These are phyloP conservation scores for Monilinia vaccinii-corymbosi DNA, from an alignment of 2,329 filamentous ascomycete species.

Conservation along the genomic window DNA sequence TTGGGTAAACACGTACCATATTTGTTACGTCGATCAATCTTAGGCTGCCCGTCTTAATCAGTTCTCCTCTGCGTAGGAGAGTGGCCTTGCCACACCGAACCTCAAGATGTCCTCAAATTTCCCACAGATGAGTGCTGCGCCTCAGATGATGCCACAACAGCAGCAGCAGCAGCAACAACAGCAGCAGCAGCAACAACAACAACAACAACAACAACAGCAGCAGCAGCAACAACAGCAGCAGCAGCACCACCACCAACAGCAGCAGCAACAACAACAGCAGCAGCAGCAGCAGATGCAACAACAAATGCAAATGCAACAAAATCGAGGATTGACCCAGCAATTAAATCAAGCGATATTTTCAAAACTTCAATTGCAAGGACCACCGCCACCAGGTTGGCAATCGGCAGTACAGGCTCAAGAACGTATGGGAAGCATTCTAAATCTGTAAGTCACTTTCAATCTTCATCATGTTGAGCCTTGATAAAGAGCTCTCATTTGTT, in stretches of 20 bases:
- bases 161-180: slow-evolving; percentile 20
- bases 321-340: slow-evolving; percentile 10
- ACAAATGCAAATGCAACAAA: slow-evolving; percentile 4
- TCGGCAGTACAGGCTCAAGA: slow-evolving; percentile 21
- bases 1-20: slow-evolving; percentile 2
- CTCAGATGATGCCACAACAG: slow-evolving; percentile 26
- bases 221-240: background rate
- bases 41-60: slow-evolving; percentile 15
- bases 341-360: slow-evolving; percentile 25
- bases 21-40: background rate
- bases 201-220: slow-evolving; percentile 9
- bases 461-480: background rate
- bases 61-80: slow-evolving; percentile 19
- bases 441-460: slow-evolving; percentile 22
- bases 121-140: slow-evolving; percentile 25
- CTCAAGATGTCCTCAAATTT: slow-evolving; percentile 28
- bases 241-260: slow-evolving; percentile 17
- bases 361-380: slow-evolving; percentile 21
- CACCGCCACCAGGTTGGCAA: slow-evolving; percentile 25
- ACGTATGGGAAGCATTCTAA: slow-evolving; percentile 20
- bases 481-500: background rate
- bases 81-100: slow-evolving; percentile 22
- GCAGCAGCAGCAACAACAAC: slow-evolving; percentile 15
- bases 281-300: slow-evolving; percentile 11
- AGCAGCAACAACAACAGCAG: slow-evolving; percentile 15